Conservation (phyloP, 805 yeast species). For the Ogataea populi-albae region DNA sequence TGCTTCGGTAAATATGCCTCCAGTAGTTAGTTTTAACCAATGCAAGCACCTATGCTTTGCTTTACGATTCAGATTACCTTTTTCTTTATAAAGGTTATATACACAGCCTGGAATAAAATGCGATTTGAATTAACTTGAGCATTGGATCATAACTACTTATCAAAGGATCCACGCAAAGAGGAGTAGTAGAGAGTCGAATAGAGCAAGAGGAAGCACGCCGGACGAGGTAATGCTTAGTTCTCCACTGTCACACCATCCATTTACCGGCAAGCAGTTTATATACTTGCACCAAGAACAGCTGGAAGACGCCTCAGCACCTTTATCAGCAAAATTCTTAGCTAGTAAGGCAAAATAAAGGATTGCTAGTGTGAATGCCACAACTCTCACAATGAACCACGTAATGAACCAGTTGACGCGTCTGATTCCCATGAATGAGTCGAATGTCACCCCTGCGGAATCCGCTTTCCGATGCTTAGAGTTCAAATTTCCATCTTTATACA, state of each 20-base stretch:
- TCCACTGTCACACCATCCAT: constrained; percentile 58
- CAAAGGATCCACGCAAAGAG: neutral
- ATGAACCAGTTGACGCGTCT: constrained; percentile 41
- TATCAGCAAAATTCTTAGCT: constrained; percentile 44
- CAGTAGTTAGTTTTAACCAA: no score
- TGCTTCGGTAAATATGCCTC: no score
- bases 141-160: no score
- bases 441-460: neutral
- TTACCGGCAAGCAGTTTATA: constrained; percentile 65
- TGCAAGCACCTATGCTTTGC: no score
- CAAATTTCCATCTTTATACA: constrained; percentile 18
- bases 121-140: no score
- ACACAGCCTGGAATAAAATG: no score
- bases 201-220: neutral
- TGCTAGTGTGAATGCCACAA: constrained; percentile 42
- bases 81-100: no score
- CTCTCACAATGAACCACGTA: constrained; percentile 51
- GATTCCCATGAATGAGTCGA: constrained; percentile 13
- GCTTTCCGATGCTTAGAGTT: constrained; percentile 11
- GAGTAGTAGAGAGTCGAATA: neutral
- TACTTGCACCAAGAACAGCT: constrained; percentile 73
- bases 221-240: constrained; percentile 13
- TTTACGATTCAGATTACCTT: no score
- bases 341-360: constrained; percentile 51
- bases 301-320: constrained; percentile 40